These are phyloP conservation scores for Micractinium sp. DNA, from an alignment of 139 green algal genomes.

Conservation along the genomic window DNA sequence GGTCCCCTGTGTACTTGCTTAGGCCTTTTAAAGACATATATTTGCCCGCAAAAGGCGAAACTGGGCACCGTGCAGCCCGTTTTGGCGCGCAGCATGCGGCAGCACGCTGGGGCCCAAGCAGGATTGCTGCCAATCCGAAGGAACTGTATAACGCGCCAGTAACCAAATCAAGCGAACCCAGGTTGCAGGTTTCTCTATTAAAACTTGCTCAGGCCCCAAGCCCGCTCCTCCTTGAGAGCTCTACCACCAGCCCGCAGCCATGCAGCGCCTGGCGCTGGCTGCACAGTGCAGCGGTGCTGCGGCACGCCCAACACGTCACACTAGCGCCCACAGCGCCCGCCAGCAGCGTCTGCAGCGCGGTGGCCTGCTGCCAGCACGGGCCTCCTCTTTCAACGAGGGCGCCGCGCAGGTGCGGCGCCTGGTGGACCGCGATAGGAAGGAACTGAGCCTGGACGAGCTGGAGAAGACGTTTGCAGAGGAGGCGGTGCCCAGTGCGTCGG, in stretches of 20 bases:
- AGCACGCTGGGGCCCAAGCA: no score
- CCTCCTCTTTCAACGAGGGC: slow-evolving; percentile 58
- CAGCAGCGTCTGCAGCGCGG: neutral
- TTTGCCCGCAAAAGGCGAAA: no score
- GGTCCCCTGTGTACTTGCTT: no score
- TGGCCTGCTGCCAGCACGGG: neutral
- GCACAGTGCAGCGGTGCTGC: neutral
- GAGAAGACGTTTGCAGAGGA: slow-evolving; percentile 40
- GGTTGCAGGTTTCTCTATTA: no score
- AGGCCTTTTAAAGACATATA: no score
- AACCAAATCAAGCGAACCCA: no score
- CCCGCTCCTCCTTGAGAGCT: neutral
- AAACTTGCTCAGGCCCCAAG: no score
- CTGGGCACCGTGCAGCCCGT: no score
- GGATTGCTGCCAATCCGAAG: no score
- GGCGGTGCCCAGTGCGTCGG: slow-evolving; percentile 11
- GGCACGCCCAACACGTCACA: no score
- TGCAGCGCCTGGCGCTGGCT: neutral
- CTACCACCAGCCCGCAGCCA: neutral
- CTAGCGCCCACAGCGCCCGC: neutral
- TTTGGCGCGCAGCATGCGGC: no score
- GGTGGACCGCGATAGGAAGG: slow-evolving; percentile 76
- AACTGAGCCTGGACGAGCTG: slow-evolving; percentile 64
- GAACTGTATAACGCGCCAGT: no score
- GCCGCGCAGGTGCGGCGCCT: slow-evolving; percentile 77